phyloP scores from a whole-genome alignment of 805 yeast genomes.

The Myxozyma mucilagina region DNA sequence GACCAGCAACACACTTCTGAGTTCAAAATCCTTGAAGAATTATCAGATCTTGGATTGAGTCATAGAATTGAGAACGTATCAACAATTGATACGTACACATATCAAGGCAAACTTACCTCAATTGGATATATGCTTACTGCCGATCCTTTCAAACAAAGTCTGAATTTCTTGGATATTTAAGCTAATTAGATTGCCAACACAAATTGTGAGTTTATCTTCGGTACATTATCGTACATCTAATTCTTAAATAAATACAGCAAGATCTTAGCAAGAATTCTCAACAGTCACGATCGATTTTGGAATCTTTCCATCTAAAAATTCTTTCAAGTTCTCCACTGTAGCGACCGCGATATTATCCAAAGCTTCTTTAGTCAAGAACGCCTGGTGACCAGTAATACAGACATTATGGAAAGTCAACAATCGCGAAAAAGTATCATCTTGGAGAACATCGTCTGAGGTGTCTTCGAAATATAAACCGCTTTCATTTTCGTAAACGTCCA shows the following conservation, averaged over 20 bases:
- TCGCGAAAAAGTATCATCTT: conserved; percentile 35
- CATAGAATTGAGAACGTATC: too few species aligned
- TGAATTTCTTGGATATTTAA: too few species aligned
- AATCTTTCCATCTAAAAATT: conserved; percentile 15
- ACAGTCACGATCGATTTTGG: conserved; percentile 11
- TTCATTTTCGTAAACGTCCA: conserved; percentile 55
- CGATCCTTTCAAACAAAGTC: too few species aligned
- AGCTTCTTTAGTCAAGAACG: conserved; percentile 36
- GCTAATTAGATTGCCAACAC: too few species aligned
- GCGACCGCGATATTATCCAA: conserved; percentile 33
- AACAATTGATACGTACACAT: too few species aligned
- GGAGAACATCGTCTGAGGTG: conserved; percentile 33
- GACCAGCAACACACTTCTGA: too few species aligned
- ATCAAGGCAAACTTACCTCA: too few species aligned
- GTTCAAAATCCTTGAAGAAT: too few species aligned
- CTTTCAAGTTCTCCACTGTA: conserved; percentile 30
- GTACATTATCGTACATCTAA: background rate
- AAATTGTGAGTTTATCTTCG: background rate
- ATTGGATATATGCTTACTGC: too few species aligned
- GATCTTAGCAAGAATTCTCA: background rate
- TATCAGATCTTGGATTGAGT: too few species aligned
- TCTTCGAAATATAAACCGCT: conserved; percentile 35
- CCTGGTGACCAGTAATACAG: conserved; percentile 38
- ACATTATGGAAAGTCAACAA: conserved; percentile 37
- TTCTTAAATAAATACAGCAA: background rate